Base-by-base conservation (phyloP, 345 rosid species). In the Bruguiera sexangula region DNA sequence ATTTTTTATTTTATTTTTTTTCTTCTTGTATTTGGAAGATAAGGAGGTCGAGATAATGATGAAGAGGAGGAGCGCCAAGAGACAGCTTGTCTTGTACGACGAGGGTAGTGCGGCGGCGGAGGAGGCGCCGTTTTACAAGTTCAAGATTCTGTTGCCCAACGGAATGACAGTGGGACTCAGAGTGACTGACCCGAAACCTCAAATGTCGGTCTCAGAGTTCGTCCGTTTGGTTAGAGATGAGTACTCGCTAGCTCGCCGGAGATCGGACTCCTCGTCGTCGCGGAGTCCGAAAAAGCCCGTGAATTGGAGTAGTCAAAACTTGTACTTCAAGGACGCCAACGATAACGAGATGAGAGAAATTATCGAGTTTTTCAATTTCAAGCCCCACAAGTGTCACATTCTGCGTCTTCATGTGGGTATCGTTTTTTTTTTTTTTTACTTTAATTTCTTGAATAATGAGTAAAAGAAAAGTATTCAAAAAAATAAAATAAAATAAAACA, bases 111-210 rank as follows among this genome's bases (percentile, higher is more conserved):
- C 22, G 52, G 27, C 54, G 0, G 18, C 6, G 21, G 36, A 2
- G 6, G 61, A 9, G 16, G 68, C 59, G 21, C 24, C 5, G 0
- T 10, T 30, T 0, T 85, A 82, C 67, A 78, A n/a, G 61, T 88
- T 90, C 65, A 82, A 79, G 69, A 68, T 88, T 1, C 71, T 88
- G n/a, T 66, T 90, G 51, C 96, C 96, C 0, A 82, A 83, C 60
- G 78, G 87, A n/a, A 66, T 82, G 24, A 69, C 79, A 4, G 81
- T 90, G 13, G 72, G 24, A 0, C 61, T 88, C 26, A 51, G 70
- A 8, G 0, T 86, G 22, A 56, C 55, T 10, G 48, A 81, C 16
- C 81, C 84, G 0, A 30, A n/a, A 15, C 56, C 27, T 0, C 63
- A 73, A 6, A 86, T 90, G 76, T 7, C 72, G 0, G 65, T 85